Base-by-base conservation (phyloP, 495 filamentous ascomycete genomes). In the Hyaloscypha hepaticicola region DNA sequence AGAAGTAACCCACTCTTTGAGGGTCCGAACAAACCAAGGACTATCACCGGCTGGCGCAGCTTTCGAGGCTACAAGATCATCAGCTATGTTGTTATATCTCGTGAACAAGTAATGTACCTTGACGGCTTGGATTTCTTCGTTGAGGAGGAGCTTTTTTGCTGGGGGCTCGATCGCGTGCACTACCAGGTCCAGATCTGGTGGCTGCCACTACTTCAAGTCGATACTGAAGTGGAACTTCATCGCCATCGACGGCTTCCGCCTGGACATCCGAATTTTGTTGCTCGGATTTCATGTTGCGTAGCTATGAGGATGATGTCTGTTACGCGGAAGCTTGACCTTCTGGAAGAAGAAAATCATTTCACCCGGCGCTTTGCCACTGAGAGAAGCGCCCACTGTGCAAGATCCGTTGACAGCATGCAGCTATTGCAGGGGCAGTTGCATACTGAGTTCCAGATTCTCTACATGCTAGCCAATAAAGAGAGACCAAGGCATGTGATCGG, bases 161-260 rank as follows among this genome's bases (percentile, higher is more conserved):
- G 48, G 8, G 38, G 38, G 38, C 19, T n/a, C 48, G 48, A 5
- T 24, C 6, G 48, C 48, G 19, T 24, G 48, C 22, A 7, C 19
- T n/a, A 45, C 19, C 38, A 45, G 8, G 5, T 51, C 5, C 48
- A n/a, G 6, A 51, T n/a, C 12, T 5, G 31, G 48, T n/a, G 22
- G 22, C 22, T 16, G 16, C 19, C 16, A n/a, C 19, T 6, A n/a
- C 22, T 51, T 51, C 48, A 51, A n/a, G 19, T 51, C 48, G 48
- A 51, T 51, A 51, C 19, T 51, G 48, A 51, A 16, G 48, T 16
- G 48, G 48, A 51, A 51, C 48, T 51, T 51, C 48, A 5, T 51
- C 48, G 19, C 22, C 48, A 51, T 51, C 48, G 5, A 7, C 48
- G 48, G 19, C 19, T 5, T 51, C 48, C 5, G 5, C 19, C 48